phyloP scores from a whole-genome alignment of 116 monocot genomes.

The Cymodocea nodosa region DNA sequence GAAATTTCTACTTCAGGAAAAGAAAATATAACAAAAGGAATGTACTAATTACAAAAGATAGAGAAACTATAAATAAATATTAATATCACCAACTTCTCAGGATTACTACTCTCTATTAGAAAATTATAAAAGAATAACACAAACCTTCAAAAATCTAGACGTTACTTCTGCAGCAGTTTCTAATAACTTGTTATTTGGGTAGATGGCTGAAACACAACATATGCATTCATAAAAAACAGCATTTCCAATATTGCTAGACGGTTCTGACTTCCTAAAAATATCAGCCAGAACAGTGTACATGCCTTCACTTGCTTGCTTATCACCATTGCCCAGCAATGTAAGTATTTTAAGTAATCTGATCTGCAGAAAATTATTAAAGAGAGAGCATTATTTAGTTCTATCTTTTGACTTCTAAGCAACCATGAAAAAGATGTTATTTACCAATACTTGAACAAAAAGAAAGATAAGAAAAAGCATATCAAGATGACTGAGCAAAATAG shows the following conservation, averaged over 20 bases:
- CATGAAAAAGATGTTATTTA: too few relatives aligned
- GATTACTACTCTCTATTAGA: background rate
- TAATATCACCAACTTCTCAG: background rate
- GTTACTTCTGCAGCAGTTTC: slow-evolving; percentile 78
- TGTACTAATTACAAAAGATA: too few relatives aligned
- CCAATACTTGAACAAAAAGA: too few relatives aligned
- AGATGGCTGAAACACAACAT: slow-evolving; percentile 93
- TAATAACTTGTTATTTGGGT: slow-evolving; percentile 65
- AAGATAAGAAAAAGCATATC: too few relatives aligned
- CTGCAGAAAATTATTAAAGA: slow-evolving; percentile 33
- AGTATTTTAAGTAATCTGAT: slow-evolving; percentile 91
- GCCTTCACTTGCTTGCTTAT: slow-evolving; percentile 81
- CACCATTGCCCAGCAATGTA: slow-evolving; percentile 73
- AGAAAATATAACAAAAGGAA: background rate
- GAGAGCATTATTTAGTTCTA: background rate
- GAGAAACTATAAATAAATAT: too few relatives aligned
- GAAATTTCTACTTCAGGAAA: background rate
- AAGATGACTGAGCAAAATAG: too few relatives aligned
- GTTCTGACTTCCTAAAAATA: slow-evolving; percentile 77
- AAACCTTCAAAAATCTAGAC: slow-evolving; percentile 93
- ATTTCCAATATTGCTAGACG: slow-evolving; percentile 92
- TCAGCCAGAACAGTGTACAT: slow-evolving; percentile 82
- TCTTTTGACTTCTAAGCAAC: background rate
- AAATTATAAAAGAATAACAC: background rate
- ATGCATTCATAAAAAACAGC: slow-evolving; percentile 87